Evolutionary conservation across 768 basidiomycete genomes (phyloP).

Genomic region (Lactifluus echinatus): DNA sequence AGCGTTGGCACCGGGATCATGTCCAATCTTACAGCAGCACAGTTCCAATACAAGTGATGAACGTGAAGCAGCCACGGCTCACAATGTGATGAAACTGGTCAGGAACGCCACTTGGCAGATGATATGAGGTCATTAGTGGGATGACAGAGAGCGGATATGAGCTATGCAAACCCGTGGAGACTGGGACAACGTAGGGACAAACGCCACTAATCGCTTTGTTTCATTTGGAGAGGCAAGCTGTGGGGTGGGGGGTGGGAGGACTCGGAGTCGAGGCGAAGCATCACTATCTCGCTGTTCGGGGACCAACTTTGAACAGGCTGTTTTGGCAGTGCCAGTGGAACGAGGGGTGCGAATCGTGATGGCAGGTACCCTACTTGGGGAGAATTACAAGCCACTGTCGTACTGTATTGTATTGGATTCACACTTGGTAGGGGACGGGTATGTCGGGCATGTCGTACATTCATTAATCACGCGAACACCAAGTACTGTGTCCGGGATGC

Average conservation of each 20-base stretch:
- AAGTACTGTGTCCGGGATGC: background rate
- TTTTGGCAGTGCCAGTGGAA: background rate
- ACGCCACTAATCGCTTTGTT: constrained; percentile 9
- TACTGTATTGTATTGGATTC: background rate
- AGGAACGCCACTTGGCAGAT: constrained; percentile 1
- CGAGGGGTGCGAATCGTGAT: background rate
- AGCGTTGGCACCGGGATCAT: background rate
- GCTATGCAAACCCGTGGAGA: background rate
- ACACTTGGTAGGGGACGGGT: background rate
- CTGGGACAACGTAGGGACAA: background rate
- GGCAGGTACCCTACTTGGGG: background rate
- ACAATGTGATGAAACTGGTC: background rate
- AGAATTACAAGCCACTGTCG: too few relatives aligned
- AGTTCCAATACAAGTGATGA: background rate
- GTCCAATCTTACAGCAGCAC: background rate
- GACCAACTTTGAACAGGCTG: too few relatives aligned
- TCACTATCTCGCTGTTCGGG: too few relatives aligned
- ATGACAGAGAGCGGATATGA: background rate
- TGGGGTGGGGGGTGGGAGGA: too few relatives aligned
- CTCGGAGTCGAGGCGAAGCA: too few relatives aligned
- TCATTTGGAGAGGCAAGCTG: background rate
- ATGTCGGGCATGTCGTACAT: background rate
- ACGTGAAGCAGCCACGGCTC: background rate
- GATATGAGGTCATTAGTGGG: background rate
- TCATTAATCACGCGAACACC: too few relatives aligned